phyloP scores from a whole-genome alignment of 179 eudicot genomes.

The Amaranthus tricolor region DNA sequence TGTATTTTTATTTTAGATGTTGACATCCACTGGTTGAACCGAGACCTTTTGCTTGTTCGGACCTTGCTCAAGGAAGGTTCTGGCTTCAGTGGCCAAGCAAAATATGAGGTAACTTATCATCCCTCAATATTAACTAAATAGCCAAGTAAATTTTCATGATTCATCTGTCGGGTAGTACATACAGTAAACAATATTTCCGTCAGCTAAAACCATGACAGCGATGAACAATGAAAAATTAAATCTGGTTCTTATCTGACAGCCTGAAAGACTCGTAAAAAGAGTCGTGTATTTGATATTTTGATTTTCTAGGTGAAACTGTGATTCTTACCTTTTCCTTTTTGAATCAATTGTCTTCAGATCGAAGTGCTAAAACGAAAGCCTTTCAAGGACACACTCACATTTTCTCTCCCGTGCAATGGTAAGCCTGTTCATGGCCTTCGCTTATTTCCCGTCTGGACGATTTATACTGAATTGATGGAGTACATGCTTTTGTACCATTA shows the following conservation, averaged over 20 bases:
- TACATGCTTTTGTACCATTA: background rate
- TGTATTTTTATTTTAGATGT: conserved; percentile 39
- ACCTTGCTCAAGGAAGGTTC: conserved; percentile 44
- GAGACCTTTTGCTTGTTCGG: conserved; percentile 42
- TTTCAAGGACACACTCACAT: conserved; percentile 55
- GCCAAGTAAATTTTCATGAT: background rate
- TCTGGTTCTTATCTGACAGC: background rate
- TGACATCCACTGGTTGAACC: conserved; percentile 55
- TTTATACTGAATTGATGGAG: background rate
- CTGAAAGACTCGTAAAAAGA: background rate
- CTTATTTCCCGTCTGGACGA: background rate
- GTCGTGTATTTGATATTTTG: background rate
- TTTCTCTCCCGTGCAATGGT: conserved; percentile 70
- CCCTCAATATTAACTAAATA: background rate
- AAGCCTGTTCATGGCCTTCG: conserved; percentile 9
- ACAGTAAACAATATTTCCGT: background rate
- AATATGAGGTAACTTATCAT: conserved; percentile 49
- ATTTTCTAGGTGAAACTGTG: background rate
- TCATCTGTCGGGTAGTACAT: background rate
- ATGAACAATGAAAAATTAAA: background rate
- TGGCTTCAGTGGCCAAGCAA: conserved; percentile 46
- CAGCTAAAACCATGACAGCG: background rate
- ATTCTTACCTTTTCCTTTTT: background rate
- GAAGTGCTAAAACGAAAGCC: conserved; percentile 34
- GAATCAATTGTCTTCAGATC: conserved; percentile 32